Conservation (phyloP, 1,284 basidiomycete genomes). For the Volvariella volvacea region DNA sequence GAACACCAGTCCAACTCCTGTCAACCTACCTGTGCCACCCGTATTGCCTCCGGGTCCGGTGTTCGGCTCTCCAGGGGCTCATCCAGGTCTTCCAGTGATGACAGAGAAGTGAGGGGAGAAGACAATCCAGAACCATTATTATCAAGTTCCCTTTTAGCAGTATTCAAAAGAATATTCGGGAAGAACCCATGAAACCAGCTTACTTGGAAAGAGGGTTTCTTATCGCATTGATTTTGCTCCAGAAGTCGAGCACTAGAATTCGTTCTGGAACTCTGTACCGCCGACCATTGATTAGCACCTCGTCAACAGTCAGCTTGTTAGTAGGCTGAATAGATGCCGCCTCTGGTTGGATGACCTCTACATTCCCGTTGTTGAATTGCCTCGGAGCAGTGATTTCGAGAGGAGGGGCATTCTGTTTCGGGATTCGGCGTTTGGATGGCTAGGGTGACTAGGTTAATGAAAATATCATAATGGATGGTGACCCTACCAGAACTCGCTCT, state of each 20-base stretch:
- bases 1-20: conserved; percentile 1
- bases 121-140: conserved; percentile 43
- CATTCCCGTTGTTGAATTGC: conserved; percentile 86
- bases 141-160: conserved; percentile 30
- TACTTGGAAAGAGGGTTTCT: background rate
- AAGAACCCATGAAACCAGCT: background rate
- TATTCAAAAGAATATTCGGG: background rate
- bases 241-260: conserved; percentile 91
- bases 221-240: conserved; percentile 54
- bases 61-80: conserved; percentile 24
- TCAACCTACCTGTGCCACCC: conserved; percentile 35
- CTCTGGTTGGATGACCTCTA: conserved; percentile 76
- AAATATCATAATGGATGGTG: conserved; percentile 2
- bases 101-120: conserved; percentile 70
- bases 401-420: conserved; percentile 58
- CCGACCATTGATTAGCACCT: conserved; percentile 76
- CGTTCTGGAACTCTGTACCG: conserved; percentile 93
- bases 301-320: conserved; percentile 51
- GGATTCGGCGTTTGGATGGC: conserved; percentile 71
- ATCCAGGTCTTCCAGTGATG: conserved; percentile 58
- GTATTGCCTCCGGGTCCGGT: conserved; percentile 29
- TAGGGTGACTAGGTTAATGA: conserved; percentile 22
- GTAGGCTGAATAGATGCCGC: conserved; percentile 29
- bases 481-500: conserved; percentile 68
- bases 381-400: conserved; percentile 67